phyloP scores from a whole-genome alignment of 2,329 filamentous ascomycete species.

The Claviceps sp. region DNA sequence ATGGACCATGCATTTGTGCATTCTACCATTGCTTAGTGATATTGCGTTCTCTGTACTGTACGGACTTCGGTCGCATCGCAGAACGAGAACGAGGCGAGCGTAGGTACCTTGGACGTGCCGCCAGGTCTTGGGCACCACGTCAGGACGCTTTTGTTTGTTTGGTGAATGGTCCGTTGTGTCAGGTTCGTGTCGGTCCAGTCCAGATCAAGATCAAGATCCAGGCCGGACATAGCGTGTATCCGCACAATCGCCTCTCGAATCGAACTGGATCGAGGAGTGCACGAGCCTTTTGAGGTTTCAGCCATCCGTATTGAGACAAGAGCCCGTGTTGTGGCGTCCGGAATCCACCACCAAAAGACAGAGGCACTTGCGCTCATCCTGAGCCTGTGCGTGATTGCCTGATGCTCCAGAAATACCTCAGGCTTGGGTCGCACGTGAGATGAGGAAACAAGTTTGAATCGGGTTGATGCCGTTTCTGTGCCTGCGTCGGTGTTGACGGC shows the following conservation, averaged over 20 bases:
- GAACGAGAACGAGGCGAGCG: neutral
- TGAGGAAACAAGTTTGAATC: no score
- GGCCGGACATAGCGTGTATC: neutral
- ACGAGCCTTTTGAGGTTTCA: constrained; percentile 1
- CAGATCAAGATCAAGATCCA: neutral
- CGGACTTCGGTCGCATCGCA: neutral
- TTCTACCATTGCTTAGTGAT: constrained; percentile 1
- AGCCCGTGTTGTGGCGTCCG: neutral
- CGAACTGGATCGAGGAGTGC: neutral
- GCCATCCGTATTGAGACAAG: neutral
- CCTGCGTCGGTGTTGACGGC: no score
- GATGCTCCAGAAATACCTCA: no score
- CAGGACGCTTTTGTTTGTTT: no score
- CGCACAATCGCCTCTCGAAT: neutral
- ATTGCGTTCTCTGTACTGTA: neutral
- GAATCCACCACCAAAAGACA: neutral
- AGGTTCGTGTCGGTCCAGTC: neutral
- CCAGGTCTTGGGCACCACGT: no score
- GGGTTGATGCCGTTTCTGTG: no score
- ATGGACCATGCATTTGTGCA: neutral
- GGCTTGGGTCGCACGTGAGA: no score
- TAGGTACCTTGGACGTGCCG: no score
- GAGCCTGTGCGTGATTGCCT: neutral
- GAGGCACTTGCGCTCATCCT: neutral
- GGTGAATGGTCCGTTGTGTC: neutral